Evolutionary conservation across 306 rosid species (phyloP), one percentile per base, ranked within the genome.

Genomic region (Fragaria iinumae): DNA sequence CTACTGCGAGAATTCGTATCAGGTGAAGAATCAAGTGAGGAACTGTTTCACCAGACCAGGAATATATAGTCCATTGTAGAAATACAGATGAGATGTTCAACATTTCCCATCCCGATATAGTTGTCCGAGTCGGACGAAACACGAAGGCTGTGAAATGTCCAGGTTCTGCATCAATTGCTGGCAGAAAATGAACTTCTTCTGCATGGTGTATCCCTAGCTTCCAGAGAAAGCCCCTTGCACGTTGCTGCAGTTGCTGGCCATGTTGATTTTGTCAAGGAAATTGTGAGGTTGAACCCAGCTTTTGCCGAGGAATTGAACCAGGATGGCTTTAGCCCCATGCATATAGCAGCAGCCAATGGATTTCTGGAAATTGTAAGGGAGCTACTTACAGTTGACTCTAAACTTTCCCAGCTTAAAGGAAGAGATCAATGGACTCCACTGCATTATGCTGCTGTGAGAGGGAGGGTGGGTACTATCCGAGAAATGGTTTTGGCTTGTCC

Each of bases 281-380:
- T 67, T 25, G 18, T 76, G 8, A 47, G 50, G 39, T 77, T 49
- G 60, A 76, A 69, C 63, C 81, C 78, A 11, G 64, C 29, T 5
- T 81, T 81, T 5, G 59, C 77, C 13, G 4, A 23, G 13, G 77
- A 76, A 77, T 6, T 71, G 2, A 69, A 76, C 62, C 32, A 29
- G 53, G 63, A 70, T 50, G 84, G 84, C 18, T 75, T 81, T 44
- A 71, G 74, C 38, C 80, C 80, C 9, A 45, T 76, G 6, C 70
- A 81, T 27, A 9, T 81, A 32, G 84, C 80, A 23, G 64, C 81
- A 7, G 84, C 84, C 21, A 76, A 76, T 45, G 81, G 84, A 13
- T 49, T 71, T 52, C 21, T 81, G 62, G 80, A 76, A 68, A 71
- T 81, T 11, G 69, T 81, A 34, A 64, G 32, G 38, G 81, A 71